A percentile compares a stretch with the other conserved stretches of the same genome.
Evolutionary conservation across 73 alveolate genomes (phyloP).

Genomic region (Breviolum minutum): DNA sequence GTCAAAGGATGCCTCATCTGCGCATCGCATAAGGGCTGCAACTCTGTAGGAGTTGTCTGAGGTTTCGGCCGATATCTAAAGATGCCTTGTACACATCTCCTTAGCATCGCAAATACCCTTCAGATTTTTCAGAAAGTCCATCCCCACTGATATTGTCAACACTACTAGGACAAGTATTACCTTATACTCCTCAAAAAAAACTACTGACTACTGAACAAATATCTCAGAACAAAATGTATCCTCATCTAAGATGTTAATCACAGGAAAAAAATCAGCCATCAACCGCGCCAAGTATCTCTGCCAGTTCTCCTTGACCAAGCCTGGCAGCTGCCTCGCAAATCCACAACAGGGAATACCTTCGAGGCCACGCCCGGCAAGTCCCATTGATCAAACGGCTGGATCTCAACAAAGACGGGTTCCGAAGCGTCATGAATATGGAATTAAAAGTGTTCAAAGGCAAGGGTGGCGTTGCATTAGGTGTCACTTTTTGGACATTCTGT

Average conservation of each 20-base stretch:
- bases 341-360: conserved; percentile 69
- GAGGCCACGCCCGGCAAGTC: neutral
- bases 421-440: too few relatives aligned
- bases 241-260: neutral
- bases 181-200: too few relatives aligned
- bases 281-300: neutral
- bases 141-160: too few relatives aligned
- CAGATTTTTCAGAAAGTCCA: too few relatives aligned
- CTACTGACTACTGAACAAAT: neutral
- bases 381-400: too few relatives aligned
- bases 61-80: conserved; percentile 35
- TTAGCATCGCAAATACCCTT: neutral
- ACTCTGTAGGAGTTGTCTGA: neutral
- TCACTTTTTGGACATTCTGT: too few relatives aligned
- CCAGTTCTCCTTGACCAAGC: conserved; percentile 59
- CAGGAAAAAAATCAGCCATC: neutral
- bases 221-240: neutral
- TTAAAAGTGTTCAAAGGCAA: too few relatives aligned
- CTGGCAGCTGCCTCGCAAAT: conserved; percentile 70
- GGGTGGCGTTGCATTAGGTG: too few relatives aligned
- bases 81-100: conserved; percentile 74
- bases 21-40: neutral
- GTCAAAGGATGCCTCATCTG: conserved; percentile 69
- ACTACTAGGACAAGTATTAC: too few relatives aligned
- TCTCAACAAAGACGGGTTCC: too few relatives aligned